Base-by-base conservation (phyloP, 495 filamentous ascomycete genomes). In the Halenospora varia region DNA sequence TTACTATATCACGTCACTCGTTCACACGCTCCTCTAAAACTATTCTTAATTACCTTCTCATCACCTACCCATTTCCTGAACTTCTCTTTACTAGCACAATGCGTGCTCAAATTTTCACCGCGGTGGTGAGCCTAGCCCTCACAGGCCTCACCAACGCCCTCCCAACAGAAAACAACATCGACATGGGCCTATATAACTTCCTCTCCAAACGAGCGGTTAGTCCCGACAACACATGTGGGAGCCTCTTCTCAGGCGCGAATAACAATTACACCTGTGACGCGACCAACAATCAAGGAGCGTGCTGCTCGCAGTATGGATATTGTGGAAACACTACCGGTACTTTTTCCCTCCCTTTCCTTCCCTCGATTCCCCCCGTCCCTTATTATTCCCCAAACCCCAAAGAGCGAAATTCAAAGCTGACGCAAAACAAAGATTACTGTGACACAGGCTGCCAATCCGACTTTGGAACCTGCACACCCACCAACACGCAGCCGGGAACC, bases 371-470 rank as follows among this genome's bases (percentile, higher is more conserved):
- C n/a, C 39, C 29, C 22, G 25, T 13, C 15, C 9, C 3, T 25
- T 51, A 13, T 51, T 25, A 22, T 29, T 51, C 48, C 13, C 48
- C 24, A 6, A 25, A 25, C 24, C 10, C 25, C n/a, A 35, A 51
- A 4, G 3, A n/a, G 20, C n/a, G n/a, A n/a, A n/a, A n/a, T n/a
- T n/a, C n/a, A n/a, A n/a, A n/a, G n/a, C n/a, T n/a, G n/a, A n/a
- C n/a, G n/a, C n/a, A n/a, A n/a, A n/a, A n/a, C n/a, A n/a, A n/a
- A 60, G 57, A 55, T 17, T 60, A 60, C 45, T 60, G 57, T 50
- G 52, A 26, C 24, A 35, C 19, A 56, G 52, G 56, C n/a, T 60
- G 57, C 52, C 57, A 60, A 46, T 17, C 41, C 26, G 45, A 1
- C 20, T 60, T 41, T 25, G 57, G 57, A 42, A 41, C 22, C 24